Conservation (phyloP, 1,139 yeast species). For the Hansenula lynferdii region DNA sequence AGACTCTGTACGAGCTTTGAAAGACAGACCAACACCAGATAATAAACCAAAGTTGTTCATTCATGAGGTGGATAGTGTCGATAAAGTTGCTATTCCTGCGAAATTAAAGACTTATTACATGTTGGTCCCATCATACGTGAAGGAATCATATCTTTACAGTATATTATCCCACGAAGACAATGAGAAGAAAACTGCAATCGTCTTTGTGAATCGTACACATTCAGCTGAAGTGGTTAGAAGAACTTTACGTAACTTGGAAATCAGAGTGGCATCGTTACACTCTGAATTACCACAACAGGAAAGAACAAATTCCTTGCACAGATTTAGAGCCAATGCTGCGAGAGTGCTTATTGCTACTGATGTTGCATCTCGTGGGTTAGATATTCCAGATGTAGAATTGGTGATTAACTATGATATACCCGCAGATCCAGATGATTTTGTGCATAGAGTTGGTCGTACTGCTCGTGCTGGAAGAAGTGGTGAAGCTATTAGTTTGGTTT, state of each 20-base stretch:
- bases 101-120: constrained; percentile 55
- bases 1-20: constrained; percentile 79
- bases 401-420: constrained; percentile 93
- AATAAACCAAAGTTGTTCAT: constrained; percentile 67
- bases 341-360: constrained; percentile 91
- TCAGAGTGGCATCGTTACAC: constrained; percentile 84
- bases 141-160: constrained; percentile 80
- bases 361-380: constrained; percentile 96
- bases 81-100: constrained; percentile 71
- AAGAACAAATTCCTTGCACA: constrained; percentile 82
- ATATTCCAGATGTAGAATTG: constrained; percentile 86
- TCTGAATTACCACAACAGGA: constrained; percentile 94
- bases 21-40: constrained; percentile 57
- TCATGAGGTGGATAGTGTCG: constrained; percentile 76
- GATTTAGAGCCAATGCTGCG: constrained; percentile 94
- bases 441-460: constrained; percentile 99
- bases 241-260: constrained; percentile 64
- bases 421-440: constrained; percentile 93
- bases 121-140: constrained; percentile 74
- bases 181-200: constrained; percentile 64
- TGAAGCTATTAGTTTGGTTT: constrained; percentile 64
- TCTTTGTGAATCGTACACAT: constrained; percentile 85
- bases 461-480: constrained; percentile 97
- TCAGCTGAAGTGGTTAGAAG: constrained; percentile 87
- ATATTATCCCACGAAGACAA: constrained; percentile 60